phyloP scores from a whole-genome alignment of 495 filamentous ascomycete species.

The Trichoderma virens region DNA sequence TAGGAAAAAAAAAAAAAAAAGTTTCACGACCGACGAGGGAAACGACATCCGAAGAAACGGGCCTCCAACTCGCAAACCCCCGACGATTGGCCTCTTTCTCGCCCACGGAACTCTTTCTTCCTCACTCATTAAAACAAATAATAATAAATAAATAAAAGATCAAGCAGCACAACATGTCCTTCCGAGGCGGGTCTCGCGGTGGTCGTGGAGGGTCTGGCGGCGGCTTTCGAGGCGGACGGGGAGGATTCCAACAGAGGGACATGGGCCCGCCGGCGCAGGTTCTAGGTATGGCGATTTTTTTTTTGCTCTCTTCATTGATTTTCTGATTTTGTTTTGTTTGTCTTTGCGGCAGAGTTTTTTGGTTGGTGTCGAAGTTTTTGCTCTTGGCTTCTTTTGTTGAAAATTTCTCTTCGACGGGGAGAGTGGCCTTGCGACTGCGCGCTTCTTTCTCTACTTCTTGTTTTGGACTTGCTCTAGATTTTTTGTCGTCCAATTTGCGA shows the following conservation, averaged over 20 bases:
- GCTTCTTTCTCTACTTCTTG: background rate
- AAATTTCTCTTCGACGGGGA: no score
- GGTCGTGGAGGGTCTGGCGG: slow-evolving; percentile 14
- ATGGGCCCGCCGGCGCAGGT: slow-evolving; percentile 46
- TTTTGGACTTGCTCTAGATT: background rate
- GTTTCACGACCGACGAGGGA: background rate
- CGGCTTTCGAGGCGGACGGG: slow-evolving; percentile 28
- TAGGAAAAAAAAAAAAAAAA: slow-evolving; percentile 7
- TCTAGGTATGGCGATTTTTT: slow-evolving; percentile 20
- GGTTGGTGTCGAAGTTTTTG: no score
- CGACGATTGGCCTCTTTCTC: background rate
- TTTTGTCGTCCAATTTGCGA: no score
- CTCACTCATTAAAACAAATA: background rate
- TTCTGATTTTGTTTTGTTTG: background rate
- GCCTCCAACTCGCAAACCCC: background rate
- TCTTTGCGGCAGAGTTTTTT: background rate
- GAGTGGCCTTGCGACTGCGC: no score
- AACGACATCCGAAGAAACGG: background rate
- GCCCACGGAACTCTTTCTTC: background rate
- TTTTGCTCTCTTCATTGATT: slow-evolving; percentile 2
- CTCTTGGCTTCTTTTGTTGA: no score
- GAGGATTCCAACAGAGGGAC: slow-evolving; percentile 46
- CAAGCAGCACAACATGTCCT: slow-evolving; percentile 3
- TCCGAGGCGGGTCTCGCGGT: slow-evolving; percentile 27
- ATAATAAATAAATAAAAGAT: background rate